Conservation (phyloP, 495 filamentous ascomycete genomes). For the Penicillium fimorum region DNA sequence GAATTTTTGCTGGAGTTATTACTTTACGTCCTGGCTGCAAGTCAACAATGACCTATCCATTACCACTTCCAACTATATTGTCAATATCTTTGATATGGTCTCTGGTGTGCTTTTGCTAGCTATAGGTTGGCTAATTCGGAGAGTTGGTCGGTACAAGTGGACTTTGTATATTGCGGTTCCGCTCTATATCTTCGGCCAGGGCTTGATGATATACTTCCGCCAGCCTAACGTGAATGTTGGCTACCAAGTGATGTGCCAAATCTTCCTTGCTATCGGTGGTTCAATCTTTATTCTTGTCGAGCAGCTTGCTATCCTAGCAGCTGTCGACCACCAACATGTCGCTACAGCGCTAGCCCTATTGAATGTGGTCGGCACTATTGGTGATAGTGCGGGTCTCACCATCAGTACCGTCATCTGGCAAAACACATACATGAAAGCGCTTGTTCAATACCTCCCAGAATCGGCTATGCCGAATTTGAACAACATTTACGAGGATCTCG, state of each 20-base stretch:
- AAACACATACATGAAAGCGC: constrained; percentile 50
- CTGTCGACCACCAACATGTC: constrained; percentile 58
- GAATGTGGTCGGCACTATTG: constrained; percentile 57
- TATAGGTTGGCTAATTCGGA: constrained; percentile 51
- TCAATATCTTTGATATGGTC: constrained; percentile 46
- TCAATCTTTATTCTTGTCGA: constrained; percentile 57
- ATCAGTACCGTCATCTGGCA: constrained; percentile 64
- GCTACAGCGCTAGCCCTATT: constrained; percentile 61
- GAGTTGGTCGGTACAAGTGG: constrained; percentile 48
- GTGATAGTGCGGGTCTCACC: constrained; percentile 60
- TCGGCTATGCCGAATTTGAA: constrained; percentile 32
- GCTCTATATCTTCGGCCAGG: constrained; percentile 49
- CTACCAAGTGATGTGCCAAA: constrained; percentile 67
- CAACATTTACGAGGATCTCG: constrained; percentile 51
- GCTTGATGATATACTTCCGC: constrained; percentile 64
- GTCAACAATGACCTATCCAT: constrained; percentile 61
- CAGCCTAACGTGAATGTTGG: constrained; percentile 53
- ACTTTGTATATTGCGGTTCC: constrained; percentile 56
- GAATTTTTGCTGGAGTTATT: constrained; percentile 38
- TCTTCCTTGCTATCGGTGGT: constrained; percentile 63
- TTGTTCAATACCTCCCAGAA: constrained; percentile 54
- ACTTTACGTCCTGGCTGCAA: constrained; percentile 63
- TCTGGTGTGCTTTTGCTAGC: constrained; percentile 41
- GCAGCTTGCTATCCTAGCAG: constrained; percentile 64
- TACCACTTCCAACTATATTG: constrained; percentile 50